These are phyloP conservation scores for Pseudozyma tsukubaensis DNA, from an alignment of 1,284 basidiomycete genomes.

Conservation along the genomic window DNA sequence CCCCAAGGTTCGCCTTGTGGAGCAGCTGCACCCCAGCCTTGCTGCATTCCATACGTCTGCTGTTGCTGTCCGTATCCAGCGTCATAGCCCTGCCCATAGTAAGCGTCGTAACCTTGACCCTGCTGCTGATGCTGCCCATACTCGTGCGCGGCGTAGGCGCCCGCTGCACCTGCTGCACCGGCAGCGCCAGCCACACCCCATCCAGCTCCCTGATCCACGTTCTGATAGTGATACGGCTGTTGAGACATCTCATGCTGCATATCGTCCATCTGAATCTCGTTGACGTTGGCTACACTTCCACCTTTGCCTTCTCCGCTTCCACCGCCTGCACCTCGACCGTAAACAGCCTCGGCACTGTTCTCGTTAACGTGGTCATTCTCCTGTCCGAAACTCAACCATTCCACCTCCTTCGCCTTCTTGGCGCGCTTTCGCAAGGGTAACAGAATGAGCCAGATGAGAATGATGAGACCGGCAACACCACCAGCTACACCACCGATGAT, in stretches of 20 bases:
- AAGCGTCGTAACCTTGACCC: constrained; percentile 40
- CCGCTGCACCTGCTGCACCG: constrained; percentile 18
- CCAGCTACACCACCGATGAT: constrained; percentile 60
- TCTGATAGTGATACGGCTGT: constrained; percentile 49
- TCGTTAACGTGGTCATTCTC: constrained; percentile 61
- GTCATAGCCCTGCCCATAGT: constrained; percentile 34
- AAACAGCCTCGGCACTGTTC: constrained; percentile 44
- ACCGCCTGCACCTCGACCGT: constrained; percentile 45
- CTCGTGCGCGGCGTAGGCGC: constrained; percentile 28
- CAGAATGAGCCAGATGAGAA: constrained; percentile 54
- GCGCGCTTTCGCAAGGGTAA: constrained; percentile 49
- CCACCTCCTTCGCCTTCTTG: constrained; percentile 55
- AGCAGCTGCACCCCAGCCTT: constrained; percentile 18
- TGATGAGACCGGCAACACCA: constrained; percentile 51
- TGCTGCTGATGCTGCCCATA: constrained; percentile 32
- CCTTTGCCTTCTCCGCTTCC: constrained; percentile 46
- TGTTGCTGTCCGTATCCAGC: constrained; percentile 32
- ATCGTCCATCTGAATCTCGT: constrained; percentile 54
- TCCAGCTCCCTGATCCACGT: constrained; percentile 26
- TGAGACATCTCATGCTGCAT: constrained; percentile 41
- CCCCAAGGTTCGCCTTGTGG: constrained; percentile 40
- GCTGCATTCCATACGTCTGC: constrained; percentile 27
- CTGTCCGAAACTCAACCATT: constrained; percentile 56
- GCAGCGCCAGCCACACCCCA: constrained; percentile 36
- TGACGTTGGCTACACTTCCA: constrained; percentile 44